These are phyloP conservation scores for Fusarium camptoceras DNA, from an alignment of 2,329 filamentous ascomycete species.

Conservation along the genomic window DNA sequence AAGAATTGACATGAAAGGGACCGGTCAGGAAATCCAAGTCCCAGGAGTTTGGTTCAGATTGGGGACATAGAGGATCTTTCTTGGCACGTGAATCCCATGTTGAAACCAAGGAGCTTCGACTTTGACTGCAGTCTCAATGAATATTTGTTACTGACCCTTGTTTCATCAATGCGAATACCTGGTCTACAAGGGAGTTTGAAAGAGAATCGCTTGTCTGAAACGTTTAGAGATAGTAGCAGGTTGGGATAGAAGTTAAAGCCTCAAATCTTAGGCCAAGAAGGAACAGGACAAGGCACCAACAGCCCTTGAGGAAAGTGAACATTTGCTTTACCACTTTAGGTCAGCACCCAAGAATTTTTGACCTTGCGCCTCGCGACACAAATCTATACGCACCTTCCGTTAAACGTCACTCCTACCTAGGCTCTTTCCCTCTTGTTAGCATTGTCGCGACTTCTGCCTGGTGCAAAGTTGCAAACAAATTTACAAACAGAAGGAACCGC, in stretches of 20 bases:
- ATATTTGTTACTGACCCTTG: slow-evolving; percentile 18
- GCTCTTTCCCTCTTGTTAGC: slow-evolving; percentile 25
- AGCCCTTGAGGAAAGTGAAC: slow-evolving; percentile 14
- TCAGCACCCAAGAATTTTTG: slow-evolving; percentile 46
- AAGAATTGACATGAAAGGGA: slow-evolving; percentile 2
- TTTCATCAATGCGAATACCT: slow-evolving; percentile 29
- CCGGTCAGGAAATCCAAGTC: not conserved
- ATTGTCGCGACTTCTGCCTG: slow-evolving; percentile 52
- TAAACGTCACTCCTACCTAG: slow-evolving; percentile 30
- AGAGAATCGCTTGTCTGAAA: slow-evolving; percentile 26
- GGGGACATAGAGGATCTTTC: slow-evolving; percentile 18
- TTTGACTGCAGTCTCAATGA: slow-evolving; percentile 12
- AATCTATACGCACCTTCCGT: slow-evolving; percentile 39
- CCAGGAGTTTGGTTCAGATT: slow-evolving; percentile 1
- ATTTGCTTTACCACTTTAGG: slow-evolving; percentile 35
- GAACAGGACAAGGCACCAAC: slow-evolving; percentile 6
- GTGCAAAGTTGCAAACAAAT: slow-evolving; percentile 51
- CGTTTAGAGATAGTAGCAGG: slow-evolving; percentile 17
- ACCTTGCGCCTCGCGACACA: slow-evolving; percentile 40
- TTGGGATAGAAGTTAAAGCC: slow-evolving; percentile 3
- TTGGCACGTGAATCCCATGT: slow-evolving; percentile 26
- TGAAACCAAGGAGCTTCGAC: slow-evolving; percentile 21
- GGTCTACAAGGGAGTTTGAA: slow-evolving; percentile 15
- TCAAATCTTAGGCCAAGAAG: slow-evolving; percentile 9
- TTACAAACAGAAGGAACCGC: slow-evolving; percentile 44